These are phyloP conservation scores for Arachis hypogaea DNA, from an alignment of 306 rosid species.

Conservation along the genomic window DNA sequence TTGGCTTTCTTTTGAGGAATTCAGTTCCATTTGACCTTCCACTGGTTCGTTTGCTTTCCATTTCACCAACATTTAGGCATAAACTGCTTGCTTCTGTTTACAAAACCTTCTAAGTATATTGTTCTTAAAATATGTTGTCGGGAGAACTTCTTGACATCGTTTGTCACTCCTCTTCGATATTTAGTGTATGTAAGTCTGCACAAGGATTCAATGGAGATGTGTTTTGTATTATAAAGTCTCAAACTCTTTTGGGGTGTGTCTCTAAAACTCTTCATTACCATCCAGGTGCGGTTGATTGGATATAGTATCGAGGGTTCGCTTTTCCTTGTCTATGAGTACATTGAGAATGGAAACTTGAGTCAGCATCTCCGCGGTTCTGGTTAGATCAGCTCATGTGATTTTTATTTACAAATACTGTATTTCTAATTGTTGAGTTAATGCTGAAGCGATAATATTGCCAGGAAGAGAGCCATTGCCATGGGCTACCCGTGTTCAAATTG, in stretches of 20 bases:
- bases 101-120: constrained; percentile 2
- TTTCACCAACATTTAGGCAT: too few species aligned
- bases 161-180: constrained; percentile 1
- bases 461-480: constrained; percentile 84
- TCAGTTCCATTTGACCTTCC: too few species aligned
- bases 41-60: too few species aligned
- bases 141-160: constrained; percentile 10
- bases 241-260: constrained; percentile 18
- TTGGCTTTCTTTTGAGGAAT: too few species aligned
- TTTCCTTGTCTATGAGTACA: constrained; percentile 88
- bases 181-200: constrained; percentile 1
- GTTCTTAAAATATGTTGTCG: constrained; percentile 5
- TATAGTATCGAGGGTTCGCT: constrained; percentile 88
- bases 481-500: constrained; percentile 90
- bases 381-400: constrained; percentile 40
- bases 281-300: constrained; percentile 95
- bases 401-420: constrained; percentile 21
- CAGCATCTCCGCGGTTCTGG: constrained; percentile 93
- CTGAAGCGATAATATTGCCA: constrained; percentile 38
- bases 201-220: neutral
- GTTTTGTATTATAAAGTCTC: constrained; percentile 2
- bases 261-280: constrained; percentile 19
- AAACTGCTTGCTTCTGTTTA: neutral
- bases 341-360: constrained; percentile 90
- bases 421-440: constrained; percentile 21